Conservation (phyloP, 2,329 filamentous ascomycete genomes). For the Penicillium sp. region DNA sequence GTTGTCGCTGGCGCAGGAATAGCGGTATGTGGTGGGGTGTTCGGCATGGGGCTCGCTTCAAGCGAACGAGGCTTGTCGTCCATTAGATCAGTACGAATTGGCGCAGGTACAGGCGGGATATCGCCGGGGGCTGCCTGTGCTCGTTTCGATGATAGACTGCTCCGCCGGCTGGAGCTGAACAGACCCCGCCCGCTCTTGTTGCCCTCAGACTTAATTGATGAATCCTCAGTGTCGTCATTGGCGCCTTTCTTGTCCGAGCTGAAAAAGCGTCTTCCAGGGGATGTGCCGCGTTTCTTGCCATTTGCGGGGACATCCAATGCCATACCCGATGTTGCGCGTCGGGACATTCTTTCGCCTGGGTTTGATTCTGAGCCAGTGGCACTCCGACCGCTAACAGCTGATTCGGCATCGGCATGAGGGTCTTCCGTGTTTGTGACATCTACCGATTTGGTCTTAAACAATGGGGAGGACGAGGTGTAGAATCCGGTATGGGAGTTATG, state of each 20-base stretch:
- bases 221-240: slow-evolving; percentile 49
- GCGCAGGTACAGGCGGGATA: slow-evolving; percentile 34
- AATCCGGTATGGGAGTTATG: slow-evolving; percentile 67
- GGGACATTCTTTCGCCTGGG: slow-evolving; percentile 37
- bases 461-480: slow-evolving; percentile 66
- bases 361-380: slow-evolving; percentile 42
- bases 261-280: slow-evolving; percentile 71
- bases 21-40: slow-evolving; percentile 34
- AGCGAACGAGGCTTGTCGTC: slow-evolving; percentile 25
- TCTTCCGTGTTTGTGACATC: slow-evolving; percentile 41
- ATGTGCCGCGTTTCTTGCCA: slow-evolving; percentile 59
- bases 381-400: slow-evolving; percentile 30
- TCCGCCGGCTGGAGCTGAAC: slow-evolving; percentile 38
- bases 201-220: slow-evolving; percentile 41
- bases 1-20: slow-evolving; percentile 53
- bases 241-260: slow-evolving; percentile 54
- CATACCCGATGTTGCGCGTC: slow-evolving; percentile 28
- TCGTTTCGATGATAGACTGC: slow-evolving; percentile 36
- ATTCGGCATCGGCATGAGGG: slow-evolving; percentile 26
- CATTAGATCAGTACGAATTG: slow-evolving; percentile 33
- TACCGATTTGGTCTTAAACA: slow-evolving; percentile 58
- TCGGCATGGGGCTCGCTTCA: slow-evolving; percentile 26
- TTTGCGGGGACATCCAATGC: slow-evolving; percentile 33
- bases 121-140: slow-evolving; percentile 29
- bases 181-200: slow-evolving; percentile 42